Conservation (phyloP, 2,329 filamentous ascomycete species). For the Elsinoe batatas region DNA sequence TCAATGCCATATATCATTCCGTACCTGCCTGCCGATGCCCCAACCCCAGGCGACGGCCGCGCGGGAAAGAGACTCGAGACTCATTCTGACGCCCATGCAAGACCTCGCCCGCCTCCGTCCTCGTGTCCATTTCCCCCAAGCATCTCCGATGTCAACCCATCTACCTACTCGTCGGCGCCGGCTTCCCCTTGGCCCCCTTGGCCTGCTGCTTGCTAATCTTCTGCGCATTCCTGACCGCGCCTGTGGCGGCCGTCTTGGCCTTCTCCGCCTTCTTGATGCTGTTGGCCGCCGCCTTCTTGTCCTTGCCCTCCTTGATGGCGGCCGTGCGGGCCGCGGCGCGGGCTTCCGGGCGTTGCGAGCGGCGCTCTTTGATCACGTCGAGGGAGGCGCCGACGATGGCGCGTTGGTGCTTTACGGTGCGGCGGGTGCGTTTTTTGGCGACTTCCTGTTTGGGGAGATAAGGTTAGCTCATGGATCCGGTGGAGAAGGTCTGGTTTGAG, state of each 20-base stretch:
- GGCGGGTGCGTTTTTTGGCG: slow-evolving; percentile 98
- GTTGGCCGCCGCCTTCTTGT: slow-evolving; percentile 84
- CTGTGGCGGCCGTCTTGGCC: slow-evolving; percentile 71
- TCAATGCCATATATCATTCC: slow-evolving; percentile 11
- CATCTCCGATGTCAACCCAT: not conserved
- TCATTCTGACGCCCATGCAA: not conserved
- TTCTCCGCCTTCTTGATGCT: slow-evolving; percentile 98
- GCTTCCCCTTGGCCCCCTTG: slow-evolving; percentile 56
- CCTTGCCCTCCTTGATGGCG: slow-evolving; percentile 96
- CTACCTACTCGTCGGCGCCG: slow-evolving; percentile 11
- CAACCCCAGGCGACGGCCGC: not conserved
- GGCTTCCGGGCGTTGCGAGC: slow-evolving; percentile 86
- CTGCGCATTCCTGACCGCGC: slow-evolving; percentile 65
- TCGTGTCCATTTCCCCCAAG: too few species aligned
- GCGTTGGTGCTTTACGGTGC: slow-evolving; percentile 96
- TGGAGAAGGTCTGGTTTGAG: not conserved
- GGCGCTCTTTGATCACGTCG: slow-evolving; percentile 99
- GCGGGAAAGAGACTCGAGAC: not conserved
- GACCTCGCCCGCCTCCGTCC: not conserved
- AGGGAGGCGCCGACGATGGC: slow-evolving; percentile 98
- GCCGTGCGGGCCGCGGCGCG: slow-evolving; percentile 78
- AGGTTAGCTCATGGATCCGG: not conserved
- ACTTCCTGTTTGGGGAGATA: slow-evolving; percentile 62
- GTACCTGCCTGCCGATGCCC: not conserved
- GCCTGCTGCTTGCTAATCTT: slow-evolving; percentile 87